Evolutionary conservation across 176 grass and related monocot species (phyloP).

Genomic region (Stipa capillata): DNA sequence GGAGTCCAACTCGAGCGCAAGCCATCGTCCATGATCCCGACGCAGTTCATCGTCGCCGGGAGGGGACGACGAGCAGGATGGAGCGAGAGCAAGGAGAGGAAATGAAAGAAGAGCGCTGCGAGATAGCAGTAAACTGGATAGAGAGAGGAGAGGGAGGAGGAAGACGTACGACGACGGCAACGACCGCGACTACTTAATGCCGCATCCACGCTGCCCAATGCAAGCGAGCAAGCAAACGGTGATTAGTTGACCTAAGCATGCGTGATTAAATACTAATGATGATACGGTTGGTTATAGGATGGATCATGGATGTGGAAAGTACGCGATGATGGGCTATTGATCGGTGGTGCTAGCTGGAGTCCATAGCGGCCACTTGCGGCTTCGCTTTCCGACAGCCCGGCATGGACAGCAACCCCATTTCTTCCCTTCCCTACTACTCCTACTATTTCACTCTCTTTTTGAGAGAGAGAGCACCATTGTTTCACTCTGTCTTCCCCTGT

Average conservation of each 20-base stretch:
- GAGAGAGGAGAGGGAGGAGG: not conserved
- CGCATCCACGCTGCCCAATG: not conserved
- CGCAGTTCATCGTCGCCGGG: too few relatives aligned
- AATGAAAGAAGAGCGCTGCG: too few relatives aligned
- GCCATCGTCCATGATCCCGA: not conserved
- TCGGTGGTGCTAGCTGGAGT: slow-evolving; percentile 27
- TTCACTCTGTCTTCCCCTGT: too few relatives aligned
- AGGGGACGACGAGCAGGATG: too few relatives aligned
- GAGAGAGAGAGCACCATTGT: too few relatives aligned
- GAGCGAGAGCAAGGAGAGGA: not conserved
- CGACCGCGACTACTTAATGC: not conserved
- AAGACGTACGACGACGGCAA: too few relatives aligned
- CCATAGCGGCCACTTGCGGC: slow-evolving; percentile 15
- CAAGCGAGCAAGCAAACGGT: not conserved
- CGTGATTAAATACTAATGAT: not conserved
- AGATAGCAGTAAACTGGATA: not conserved
- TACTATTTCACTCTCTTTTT: not conserved
- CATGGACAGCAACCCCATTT: not conserved
- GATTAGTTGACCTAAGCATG: not conserved
- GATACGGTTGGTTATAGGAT: too few relatives aligned
- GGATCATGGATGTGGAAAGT: too few relatives aligned
- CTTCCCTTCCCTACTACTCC: not conserved
- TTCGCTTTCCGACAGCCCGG: slow-evolving; percentile 29
- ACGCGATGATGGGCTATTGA: too few relatives aligned
- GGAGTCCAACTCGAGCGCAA: not conserved